Conservation (phyloP, 345 rosid species). For the Syzygium grande region DNA sequence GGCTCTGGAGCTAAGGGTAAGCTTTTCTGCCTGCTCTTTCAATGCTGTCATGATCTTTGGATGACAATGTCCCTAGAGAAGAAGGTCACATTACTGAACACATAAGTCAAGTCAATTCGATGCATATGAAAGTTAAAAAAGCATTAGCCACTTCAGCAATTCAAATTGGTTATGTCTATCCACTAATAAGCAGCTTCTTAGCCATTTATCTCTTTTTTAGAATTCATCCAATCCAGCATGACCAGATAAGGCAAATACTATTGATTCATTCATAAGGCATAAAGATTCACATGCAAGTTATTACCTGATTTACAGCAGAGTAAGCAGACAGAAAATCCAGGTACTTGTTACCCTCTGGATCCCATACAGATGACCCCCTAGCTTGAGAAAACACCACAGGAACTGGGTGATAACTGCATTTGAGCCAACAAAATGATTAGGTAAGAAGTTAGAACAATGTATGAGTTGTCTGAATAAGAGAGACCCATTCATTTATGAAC, state of each 20-base stretch:
- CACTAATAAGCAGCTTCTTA: background rate
- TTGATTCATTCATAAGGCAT: background rate
- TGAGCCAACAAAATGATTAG: slow-evolving; percentile 4
- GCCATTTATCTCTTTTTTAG: background rate
- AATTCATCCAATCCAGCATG: background rate
- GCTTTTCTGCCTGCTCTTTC: slow-evolving; percentile 74
- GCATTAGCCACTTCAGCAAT: background rate
- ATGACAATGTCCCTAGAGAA: slow-evolving; percentile 84
- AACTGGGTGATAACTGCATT: slow-evolving; percentile 86
- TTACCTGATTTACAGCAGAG: slow-evolving; percentile 94
- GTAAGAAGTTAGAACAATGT: background rate
- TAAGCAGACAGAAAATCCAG: slow-evolving; percentile 92
- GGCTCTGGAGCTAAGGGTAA: slow-evolving; percentile 85
- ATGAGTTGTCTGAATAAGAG: background rate
- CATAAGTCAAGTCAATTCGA: slow-evolving; percentile 1
- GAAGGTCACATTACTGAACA: background rate
- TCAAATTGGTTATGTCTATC: background rate
- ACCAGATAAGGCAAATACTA: background rate
- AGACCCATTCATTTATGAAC: background rate
- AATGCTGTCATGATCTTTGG: slow-evolving; percentile 82
- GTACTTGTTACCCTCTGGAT: slow-evolving; percentile 91
- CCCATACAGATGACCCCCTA: slow-evolving; percentile 78
- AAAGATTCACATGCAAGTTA: background rate
- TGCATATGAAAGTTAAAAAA: background rate
- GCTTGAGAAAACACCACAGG: slow-evolving; percentile 91